Conservation (phyloP, 495 filamentous ascomycete genomes). For the Penicillium herquei region DNA sequence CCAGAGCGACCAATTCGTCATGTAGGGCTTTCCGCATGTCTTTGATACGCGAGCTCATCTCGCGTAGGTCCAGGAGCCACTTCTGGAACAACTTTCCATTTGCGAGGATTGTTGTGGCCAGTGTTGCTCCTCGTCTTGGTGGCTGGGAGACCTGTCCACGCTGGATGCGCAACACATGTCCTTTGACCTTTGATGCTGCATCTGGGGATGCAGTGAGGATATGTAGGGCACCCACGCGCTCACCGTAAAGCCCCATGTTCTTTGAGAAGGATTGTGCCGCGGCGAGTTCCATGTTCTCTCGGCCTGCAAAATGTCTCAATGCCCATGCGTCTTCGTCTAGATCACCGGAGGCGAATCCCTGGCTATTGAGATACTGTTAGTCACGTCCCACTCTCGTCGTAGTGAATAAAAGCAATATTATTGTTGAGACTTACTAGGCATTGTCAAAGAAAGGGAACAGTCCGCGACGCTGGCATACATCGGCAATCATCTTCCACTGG, state of each 20-base stretch:
- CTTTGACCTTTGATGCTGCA: conserved; percentile 1
- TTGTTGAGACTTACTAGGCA: conserved; percentile 1
- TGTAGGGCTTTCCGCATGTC: conserved; percentile 4
- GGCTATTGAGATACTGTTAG: conserved; percentile 3
- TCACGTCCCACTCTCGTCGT: not conserved
- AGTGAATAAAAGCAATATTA: not conserved
- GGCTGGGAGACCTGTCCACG: conserved; percentile 7
- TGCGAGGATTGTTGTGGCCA: not conserved
- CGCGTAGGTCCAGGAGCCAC: not conserved
- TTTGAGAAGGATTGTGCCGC: not conserved
- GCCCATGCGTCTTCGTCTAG: conserved; percentile 7
- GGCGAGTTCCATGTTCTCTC: conserved; percentile 1
- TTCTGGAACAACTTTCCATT: not conserved
- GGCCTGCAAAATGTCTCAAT: conserved; percentile 1
- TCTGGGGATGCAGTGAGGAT: conserved; percentile 4
- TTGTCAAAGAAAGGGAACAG: conserved; percentile 6
- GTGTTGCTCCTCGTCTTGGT: not conserved
- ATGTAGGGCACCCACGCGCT: conserved; percentile 4
- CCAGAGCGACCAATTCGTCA: conserved; percentile 1
- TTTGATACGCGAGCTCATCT: conserved; percentile 7
- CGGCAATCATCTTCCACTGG: not conserved
- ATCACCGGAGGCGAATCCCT: conserved; percentile 5
- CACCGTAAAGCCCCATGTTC: not conserved
- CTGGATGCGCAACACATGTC: conserved; percentile 1
- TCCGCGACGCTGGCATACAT: not conserved